A percentile compares a stretch with the other conserved stretches of the same genome.
phyloP scores from a whole-genome alignment of 345 rosid species.

The Melaleuca quinquenervia region DNA sequence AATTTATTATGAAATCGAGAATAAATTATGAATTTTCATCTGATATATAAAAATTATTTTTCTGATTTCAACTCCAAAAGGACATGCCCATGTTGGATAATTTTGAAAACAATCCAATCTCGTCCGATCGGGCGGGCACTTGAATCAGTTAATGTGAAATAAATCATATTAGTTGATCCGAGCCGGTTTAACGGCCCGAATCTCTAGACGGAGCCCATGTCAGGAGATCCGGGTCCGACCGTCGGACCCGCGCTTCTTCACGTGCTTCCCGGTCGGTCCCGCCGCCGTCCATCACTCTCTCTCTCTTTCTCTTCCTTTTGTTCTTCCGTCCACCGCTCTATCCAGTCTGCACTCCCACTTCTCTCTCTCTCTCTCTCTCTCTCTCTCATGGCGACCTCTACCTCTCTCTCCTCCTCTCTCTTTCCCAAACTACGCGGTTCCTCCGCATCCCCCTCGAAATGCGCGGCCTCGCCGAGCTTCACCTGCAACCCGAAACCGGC shows the following conservation, averaged over 20 bases:
- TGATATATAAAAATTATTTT: no score
- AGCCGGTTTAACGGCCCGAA: no score
- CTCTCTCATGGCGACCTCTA: neutral
- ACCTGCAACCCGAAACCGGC: neutral
- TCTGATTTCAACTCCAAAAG: no score
- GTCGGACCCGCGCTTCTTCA: neutral
- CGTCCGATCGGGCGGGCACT: no score
- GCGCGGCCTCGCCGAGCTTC: neutral
- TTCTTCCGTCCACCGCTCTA: neutral
- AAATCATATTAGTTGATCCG: no score
- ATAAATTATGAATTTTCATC: no score
- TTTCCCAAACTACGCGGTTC: conserved; percentile 4
- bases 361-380: neutral
- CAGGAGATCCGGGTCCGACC: no score
- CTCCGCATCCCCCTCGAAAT: neutral
- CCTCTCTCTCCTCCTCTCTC: neutral
- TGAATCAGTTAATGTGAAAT: no score
- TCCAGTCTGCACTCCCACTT: neutral
- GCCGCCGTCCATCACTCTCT: neutral
- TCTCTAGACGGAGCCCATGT: no score
- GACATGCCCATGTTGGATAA: no score
- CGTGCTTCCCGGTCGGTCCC: neutral
- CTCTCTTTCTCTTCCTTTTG: neutral
- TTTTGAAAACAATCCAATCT: no score
- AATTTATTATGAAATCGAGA: no score